Base-by-base conservation (phyloP, 1,284 basidiomycete species). In the Trametes pubescens region DNA sequence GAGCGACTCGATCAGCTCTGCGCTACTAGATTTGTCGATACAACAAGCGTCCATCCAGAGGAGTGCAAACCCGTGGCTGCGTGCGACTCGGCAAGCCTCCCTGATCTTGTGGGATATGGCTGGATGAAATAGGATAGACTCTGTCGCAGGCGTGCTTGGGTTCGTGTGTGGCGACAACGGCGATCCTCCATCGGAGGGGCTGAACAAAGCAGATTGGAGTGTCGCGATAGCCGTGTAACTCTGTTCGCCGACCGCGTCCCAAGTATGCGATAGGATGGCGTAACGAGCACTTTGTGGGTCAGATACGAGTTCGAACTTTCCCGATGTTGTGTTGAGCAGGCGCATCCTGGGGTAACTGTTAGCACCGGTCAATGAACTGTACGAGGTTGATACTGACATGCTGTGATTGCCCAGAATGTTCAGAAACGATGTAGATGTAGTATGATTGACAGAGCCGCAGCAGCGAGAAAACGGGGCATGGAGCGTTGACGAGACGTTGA, bases 1-100 rank as follows among this genome's bases (percentile, higher is more conserved):
- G 40, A 55, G 32, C 24, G 53, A 16, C 53, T 55, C 53, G 10
- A 26, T 32, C 14, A 55, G 53, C 53, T 55, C 53, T 18, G 53
- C 34, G 16, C 34, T 55, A 24, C 34, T 44, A 11, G 40, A 29
- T 24, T 55, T 55, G 53, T 55, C 53, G 38, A 55, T 55, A 26
- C 53, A 44, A 14, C 53, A 55, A 11, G 53, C 8, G 16, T 55
- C 53, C 14, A 44, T 32, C 53, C 53, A 55, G 4, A 44, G 38
- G 26, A 29, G 34, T 6, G 6, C 40, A 22, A n/a, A 55, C 24
- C 53, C 40, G n/a, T 55, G 26, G 18, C 22, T 26, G 24, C 22
- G 16, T 21, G 53, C 53, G 8, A 16, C 22, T 9, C 40, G 9
- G 53, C 53, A 55, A 21, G 32, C n/a, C 18, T 34, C 49, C 21